Percentiles rank a stretch among this genome's conserved stretches.
Evolutionary conservation across 2,329 filamentous ascomycete genomes (phyloP).

Genomic region (Trichoderma cornu-damae): DNA sequence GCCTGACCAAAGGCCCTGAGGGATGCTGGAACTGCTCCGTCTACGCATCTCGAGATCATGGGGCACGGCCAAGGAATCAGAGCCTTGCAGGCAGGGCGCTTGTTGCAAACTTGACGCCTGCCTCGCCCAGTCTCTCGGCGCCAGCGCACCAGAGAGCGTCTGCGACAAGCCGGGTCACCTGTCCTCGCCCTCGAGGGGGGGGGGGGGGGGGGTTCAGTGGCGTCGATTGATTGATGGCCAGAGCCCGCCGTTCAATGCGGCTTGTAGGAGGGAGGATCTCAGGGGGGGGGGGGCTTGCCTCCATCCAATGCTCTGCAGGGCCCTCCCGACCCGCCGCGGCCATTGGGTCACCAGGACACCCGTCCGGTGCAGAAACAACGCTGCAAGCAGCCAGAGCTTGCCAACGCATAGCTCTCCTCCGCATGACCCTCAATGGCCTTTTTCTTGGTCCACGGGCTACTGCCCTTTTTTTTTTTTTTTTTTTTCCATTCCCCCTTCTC

Average conservation of each 20-base stretch:
- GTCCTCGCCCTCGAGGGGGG: constrained; percentile 4
- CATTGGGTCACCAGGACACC: constrained; percentile 19
- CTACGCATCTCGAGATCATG: constrained; percentile 15
- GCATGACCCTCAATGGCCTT: constrained; percentile 19
- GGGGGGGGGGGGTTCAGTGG: too few species aligned
- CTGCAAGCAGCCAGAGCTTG: constrained; percentile 15
- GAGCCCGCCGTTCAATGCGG: too few species aligned
- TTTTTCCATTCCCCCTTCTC: not conserved
- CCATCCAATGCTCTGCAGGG: constrained; percentile 18
- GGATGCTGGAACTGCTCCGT: constrained; percentile 4
- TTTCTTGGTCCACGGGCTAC: constrained; percentile 14
- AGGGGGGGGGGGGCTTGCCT: constrained; percentile 11
- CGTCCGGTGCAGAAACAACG: constrained; percentile 12
- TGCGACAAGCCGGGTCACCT: constrained; percentile 20
- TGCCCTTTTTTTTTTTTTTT: not conserved
- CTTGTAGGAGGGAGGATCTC: not conserved
- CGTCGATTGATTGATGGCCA: not conserved
- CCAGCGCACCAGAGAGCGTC: constrained; percentile 19
- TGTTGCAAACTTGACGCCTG: not conserved
- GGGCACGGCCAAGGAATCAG: constrained; percentile 4
- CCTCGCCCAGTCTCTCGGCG: constrained; percentile 20
- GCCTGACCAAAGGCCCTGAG: constrained; percentile 21
- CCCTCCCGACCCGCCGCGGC: constrained; percentile 17
- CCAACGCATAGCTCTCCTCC: constrained; percentile 21
- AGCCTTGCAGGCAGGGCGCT: constrained; percentile 18